A percentile compares a stretch with the other conserved stretches of the same genome.
Evolutionary conservation across 257 asterid species (phyloP).

Genomic region (Galeopsis tetrahit): DNA sequence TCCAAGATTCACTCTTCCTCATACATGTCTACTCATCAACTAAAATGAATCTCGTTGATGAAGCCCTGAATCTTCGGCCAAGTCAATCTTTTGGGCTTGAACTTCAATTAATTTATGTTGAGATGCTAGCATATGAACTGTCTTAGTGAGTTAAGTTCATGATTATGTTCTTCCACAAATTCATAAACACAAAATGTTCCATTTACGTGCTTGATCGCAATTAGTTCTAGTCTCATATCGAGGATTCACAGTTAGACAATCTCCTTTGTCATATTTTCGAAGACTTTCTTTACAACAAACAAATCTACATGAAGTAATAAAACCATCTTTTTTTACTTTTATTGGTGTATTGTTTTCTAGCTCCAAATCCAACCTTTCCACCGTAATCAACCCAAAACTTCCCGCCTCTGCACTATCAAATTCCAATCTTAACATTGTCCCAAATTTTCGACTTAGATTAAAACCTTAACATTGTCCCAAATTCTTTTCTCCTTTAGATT

Average conservation of each 20-base stretch:
- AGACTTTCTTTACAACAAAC: not conserved
- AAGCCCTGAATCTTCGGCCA: not conserved
- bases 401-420: not conserved
- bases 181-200: not conserved
- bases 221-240: not conserved
- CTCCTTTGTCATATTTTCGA: not conserved
- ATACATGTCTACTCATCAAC: not conserved
- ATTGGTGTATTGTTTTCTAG: not conserved
- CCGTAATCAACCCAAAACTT: not conserved
- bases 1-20: constrained; percentile 3
- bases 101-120: not conserved
- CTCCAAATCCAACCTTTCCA: not conserved
- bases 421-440: not conserved
- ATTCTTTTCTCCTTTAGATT: no score
- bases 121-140: not conserved
- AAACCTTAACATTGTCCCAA: no score
- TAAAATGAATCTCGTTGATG: not conserved
- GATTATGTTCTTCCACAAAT: not conserved
- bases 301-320: not conserved
- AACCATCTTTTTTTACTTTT: not conserved
- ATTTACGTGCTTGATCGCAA: not conserved
- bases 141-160: not conserved
- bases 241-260: not conserved
- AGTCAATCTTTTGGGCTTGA: not conserved
- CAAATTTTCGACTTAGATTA: no score